Evolutionary conservation across 345 rosid species (phyloP).

Genomic region (Rhizophora mangle): DNA sequence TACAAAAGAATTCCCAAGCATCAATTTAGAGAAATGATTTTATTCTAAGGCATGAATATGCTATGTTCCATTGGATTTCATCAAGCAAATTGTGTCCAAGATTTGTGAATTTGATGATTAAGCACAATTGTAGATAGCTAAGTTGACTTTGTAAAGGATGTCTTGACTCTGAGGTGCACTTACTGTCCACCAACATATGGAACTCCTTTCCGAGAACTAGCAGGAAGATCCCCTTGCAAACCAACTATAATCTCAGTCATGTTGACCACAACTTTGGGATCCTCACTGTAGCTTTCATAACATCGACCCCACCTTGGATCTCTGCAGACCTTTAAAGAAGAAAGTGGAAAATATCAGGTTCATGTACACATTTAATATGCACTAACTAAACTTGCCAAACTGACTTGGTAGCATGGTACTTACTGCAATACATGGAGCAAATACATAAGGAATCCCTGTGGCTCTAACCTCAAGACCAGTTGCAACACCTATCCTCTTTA

Average conservation of each 20-base stretch:
- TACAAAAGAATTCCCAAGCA: neutral
- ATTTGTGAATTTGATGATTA: neutral
- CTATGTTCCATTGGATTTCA: neutral
- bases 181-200: conserved; percentile 25
- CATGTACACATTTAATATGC: neutral
- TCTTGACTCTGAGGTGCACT: neutral
- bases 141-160: neutral
- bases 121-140: neutral
- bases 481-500: conserved; percentile 28
- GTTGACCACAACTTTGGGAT: conserved; percentile 22
- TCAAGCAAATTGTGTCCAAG: neutral
- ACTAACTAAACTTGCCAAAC: neutral
- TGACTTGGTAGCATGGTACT: neutral
- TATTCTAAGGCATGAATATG: neutral
- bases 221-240: conserved; percentile 26
- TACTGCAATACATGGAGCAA: conserved; percentile 32
- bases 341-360: neutral
- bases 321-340: conserved; percentile 23
- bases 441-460: conserved; percentile 31
- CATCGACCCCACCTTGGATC: conserved; percentile 39
- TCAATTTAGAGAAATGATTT: neutral
- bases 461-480: conserved; percentile 33
- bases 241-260: conserved; percentile 32
- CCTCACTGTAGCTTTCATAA: conserved; percentile 34
- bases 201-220: conserved; percentile 22